These are phyloP conservation scores for Aspergillus unguis DNA, from an alignment of 2,329 filamentous ascomycete genomes.

Conservation along the genomic window DNA sequence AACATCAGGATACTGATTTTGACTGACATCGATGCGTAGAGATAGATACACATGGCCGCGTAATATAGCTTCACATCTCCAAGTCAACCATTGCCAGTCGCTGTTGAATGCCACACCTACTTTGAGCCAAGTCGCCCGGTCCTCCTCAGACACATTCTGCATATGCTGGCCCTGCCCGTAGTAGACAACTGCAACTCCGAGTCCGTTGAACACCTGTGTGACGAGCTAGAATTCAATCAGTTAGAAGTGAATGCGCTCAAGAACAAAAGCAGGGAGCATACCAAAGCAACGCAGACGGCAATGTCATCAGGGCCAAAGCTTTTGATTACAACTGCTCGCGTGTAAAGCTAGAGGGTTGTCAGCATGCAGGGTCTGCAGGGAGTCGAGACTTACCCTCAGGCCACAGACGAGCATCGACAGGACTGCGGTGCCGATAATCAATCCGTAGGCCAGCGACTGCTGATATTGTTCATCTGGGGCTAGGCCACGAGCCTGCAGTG, in stretches of 20 bases:
- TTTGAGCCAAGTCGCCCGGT: not conserved
- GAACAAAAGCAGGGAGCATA: not conserved
- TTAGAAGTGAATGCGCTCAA: not conserved
- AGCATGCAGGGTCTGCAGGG: not conserved
- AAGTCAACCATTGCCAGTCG: not conserved
- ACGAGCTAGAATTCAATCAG: not conserved
- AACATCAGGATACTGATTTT: not conserved
- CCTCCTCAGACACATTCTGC: not conserved
- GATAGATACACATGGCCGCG: not conserved
- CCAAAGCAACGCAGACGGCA: conserved; percentile 15
- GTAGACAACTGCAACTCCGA: not conserved
- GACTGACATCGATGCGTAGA: not conserved
- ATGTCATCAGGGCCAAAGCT: conserved; percentile 18
- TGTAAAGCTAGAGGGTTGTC: conserved; percentile 12
- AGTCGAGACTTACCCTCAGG: not conserved
- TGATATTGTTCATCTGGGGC: not conserved
- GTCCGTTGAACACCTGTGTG: not conserved
- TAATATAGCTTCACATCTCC: not conserved
- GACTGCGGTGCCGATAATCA: not conserved
- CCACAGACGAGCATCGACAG: not conserved
- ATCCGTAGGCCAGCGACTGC: not conserved
- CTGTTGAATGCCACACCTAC: not conserved
- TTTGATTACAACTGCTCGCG: conserved; percentile 15
- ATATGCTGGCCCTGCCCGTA: not conserved
- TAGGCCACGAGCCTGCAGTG: not conserved